Conservation (phyloP, 495 filamentous ascomycete genomes). For the Hamigera avellanea region DNA sequence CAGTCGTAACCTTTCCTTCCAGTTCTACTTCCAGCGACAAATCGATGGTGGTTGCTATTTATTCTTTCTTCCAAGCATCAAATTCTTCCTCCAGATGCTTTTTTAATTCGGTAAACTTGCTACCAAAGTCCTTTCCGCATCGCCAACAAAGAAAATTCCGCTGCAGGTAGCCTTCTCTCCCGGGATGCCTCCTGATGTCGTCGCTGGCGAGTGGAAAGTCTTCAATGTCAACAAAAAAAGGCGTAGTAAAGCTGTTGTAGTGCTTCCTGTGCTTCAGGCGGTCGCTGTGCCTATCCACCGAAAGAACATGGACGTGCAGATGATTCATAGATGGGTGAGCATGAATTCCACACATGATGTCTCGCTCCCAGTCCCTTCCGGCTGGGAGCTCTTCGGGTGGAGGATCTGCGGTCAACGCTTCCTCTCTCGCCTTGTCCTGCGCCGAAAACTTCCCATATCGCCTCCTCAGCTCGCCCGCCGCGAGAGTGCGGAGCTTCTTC, state of each 20-base stretch:
- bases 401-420: constrained; percentile 36
- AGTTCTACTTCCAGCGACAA: too few species aligned
- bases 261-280: constrained; percentile 72
- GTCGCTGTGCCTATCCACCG: constrained; percentile 57
- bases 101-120: constrained; percentile 62
- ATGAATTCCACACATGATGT: constrained; percentile 71
- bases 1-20: too few species aligned
- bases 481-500: constrained; percentile 47
- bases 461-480: constrained; percentile 65
- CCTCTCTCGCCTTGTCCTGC: constrained; percentile 43
- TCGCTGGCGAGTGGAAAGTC: constrained; percentile 63
- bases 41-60: too few species aligned
- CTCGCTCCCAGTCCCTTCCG: constrained; percentile 69
- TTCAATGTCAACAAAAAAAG: constrained; percentile 73
- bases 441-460: constrained; percentile 51
- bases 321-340: constrained; percentile 86
- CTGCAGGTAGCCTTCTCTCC: constrained; percentile 42
- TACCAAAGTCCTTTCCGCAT: constrained; percentile 64
- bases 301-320: constrained; percentile 82
- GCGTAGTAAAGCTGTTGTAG: constrained; percentile 83
- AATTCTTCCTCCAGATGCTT: constrained; percentile 73
- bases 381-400: constrained; percentile 42
- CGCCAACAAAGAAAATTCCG: constrained; percentile 72
- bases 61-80: constrained; percentile 71
- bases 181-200: constrained; percentile 47